A percentile compares a stretch with the other conserved stretches of the same genome.
Conservation (phyloP, 129 eudicot species). For the Arctium lappa region DNA sequence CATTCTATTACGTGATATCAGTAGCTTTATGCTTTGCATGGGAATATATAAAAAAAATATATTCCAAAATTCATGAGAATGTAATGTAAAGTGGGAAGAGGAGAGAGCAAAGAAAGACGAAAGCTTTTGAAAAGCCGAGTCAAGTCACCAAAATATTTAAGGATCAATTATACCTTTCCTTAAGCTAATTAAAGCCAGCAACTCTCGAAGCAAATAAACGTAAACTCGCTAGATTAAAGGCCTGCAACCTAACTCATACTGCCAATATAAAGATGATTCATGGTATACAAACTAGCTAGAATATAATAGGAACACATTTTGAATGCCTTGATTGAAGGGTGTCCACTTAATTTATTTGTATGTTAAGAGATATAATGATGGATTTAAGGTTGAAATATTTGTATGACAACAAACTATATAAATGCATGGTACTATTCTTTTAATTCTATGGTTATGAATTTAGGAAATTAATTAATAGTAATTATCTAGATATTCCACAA, state of each 20-base stretch:
- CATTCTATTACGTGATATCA: conserved; percentile 28
- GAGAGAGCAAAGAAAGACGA: conserved; percentile 39
- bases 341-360: not conserved
- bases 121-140: conserved; percentile 57
- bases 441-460: not conserved
- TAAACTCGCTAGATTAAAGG: not conserved
- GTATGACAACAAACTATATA: not conserved
- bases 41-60: conserved; percentile 31
- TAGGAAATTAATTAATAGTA: conserved; percentile 10
- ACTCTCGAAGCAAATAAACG: not conserved
- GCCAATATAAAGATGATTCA: not conserved
- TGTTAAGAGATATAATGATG: not conserved
- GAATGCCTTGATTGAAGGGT: not conserved
- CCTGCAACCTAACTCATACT: not conserved
- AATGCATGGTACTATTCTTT: not conserved
- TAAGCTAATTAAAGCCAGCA: conserved; percentile 17
- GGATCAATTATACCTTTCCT: conserved; percentile 47
- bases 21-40: conserved; percentile 42
- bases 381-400: not conserved
- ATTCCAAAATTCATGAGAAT: conserved; percentile 31
- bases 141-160: conserved; percentile 32
- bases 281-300: not conserved
- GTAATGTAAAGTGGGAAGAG: conserved; percentile 43
- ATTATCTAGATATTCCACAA: conserved; percentile 11
- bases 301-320: not conserved